A percentile compares a stretch with the other conserved stretches of the same genome.
These are phyloP conservation scores for Talaromyces sp. DNA, from an alignment of 2,329 filamentous ascomycete species.

Conservation along the genomic window DNA sequence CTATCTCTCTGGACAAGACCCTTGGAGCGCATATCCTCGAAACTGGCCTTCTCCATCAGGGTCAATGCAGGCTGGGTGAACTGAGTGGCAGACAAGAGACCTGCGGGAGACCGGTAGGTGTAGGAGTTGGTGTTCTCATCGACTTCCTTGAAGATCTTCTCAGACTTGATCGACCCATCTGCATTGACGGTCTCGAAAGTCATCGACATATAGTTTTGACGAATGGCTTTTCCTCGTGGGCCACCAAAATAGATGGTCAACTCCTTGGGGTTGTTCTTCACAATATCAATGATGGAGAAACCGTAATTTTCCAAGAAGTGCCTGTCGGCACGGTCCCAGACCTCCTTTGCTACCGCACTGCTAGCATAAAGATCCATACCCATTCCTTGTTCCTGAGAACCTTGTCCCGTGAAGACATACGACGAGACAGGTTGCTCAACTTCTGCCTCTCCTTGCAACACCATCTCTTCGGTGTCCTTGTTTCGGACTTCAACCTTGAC, in stretches of 20 bases:
- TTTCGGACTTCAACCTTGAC: slow-evolving; percentile 98
- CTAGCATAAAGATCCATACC: slow-evolving; percentile 97
- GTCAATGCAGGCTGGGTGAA: slow-evolving; percentile 97
- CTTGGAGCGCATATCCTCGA: slow-evolving; percentile 98
- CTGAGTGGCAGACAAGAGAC: slow-evolving; percentile 91
- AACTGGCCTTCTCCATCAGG: slow-evolving; percentile 98
- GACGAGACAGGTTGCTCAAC: slow-evolving; percentile 95
- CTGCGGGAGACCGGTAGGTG: slow-evolving; percentile 92
- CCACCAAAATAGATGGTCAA: slow-evolving; percentile 98
- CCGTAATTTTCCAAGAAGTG: slow-evolving; percentile 99
- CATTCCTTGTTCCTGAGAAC: slow-evolving; percentile 98
- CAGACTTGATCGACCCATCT: slow-evolving; percentile 91
- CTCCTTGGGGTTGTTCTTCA: slow-evolving; percentile 99
- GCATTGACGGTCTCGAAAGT: slow-evolving; percentile 96
- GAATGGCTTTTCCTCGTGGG: slow-evolving; percentile 91
- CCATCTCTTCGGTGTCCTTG: slow-evolving; percentile 93
- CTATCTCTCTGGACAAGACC: slow-evolving; percentile 93
- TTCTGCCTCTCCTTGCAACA: slow-evolving; percentile 89
- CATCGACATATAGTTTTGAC: slow-evolving; percentile 99
- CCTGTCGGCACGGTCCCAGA: slow-evolving; percentile 96
- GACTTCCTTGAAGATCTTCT: slow-evolving; percentile 99
- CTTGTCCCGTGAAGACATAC: slow-evolving; percentile 97
- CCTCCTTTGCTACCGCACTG: slow-evolving; percentile 89
- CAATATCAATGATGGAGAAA: slow-evolving; percentile 97
- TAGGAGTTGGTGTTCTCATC: slow-evolving; percentile 89